Evolutionary conservation across 2,329 filamentous ascomycete species (phyloP).

Genomic region (Apiospora phragmitis): DNA sequence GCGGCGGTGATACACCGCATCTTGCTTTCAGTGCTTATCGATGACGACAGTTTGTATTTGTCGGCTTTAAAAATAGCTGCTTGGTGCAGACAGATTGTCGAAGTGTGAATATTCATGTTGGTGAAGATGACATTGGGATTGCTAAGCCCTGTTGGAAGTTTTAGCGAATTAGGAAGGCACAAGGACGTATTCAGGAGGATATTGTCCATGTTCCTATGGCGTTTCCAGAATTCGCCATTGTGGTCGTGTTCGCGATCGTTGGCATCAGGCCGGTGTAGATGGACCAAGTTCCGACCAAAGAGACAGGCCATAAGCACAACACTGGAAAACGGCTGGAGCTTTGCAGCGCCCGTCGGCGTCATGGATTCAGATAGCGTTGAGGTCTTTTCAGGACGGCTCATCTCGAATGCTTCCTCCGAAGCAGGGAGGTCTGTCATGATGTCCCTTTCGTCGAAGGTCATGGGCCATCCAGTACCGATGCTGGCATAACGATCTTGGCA

Average conservation of each 20-base stretch:
- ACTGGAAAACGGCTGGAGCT: constrained; percentile 75
- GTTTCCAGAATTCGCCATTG: constrained; percentile 93
- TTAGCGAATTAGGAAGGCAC: constrained; percentile 76
- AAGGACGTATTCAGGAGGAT: constrained; percentile 86
- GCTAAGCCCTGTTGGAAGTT: constrained; percentile 72
- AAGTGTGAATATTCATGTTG: constrained; percentile 97
- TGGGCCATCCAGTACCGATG: constrained; percentile 96
- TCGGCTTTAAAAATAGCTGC: constrained; percentile 97
- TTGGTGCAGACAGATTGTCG: constrained; percentile 95
- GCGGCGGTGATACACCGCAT: constrained; percentile 90
- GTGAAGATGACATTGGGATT: constrained; percentile 88
- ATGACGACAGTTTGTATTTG: constrained; percentile 75
- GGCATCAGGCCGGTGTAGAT: constrained; percentile 82
- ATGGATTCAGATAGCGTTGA: constrained; percentile 70
- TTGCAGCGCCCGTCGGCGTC: constrained; percentile 68
- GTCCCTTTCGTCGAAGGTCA: constrained; percentile 89
- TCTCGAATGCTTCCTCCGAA: constrained; percentile 81
- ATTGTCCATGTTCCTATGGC: constrained; percentile 86
- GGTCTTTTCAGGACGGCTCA: constrained; percentile 73
- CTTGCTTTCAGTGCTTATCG: constrained; percentile 86
- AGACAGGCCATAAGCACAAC: constrained; percentile 84
- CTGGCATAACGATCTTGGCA: constrained; percentile 89
- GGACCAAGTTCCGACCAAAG: constrained; percentile 87
- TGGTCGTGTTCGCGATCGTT: constrained; percentile 84
- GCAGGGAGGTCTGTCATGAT: constrained; percentile 83